Percentiles rank a stretch among this genome's conserved stretches.
phyloP scores from a whole-genome alignment of 495 filamentous ascomycete species.

The Aspergillus steynii region DNA sequence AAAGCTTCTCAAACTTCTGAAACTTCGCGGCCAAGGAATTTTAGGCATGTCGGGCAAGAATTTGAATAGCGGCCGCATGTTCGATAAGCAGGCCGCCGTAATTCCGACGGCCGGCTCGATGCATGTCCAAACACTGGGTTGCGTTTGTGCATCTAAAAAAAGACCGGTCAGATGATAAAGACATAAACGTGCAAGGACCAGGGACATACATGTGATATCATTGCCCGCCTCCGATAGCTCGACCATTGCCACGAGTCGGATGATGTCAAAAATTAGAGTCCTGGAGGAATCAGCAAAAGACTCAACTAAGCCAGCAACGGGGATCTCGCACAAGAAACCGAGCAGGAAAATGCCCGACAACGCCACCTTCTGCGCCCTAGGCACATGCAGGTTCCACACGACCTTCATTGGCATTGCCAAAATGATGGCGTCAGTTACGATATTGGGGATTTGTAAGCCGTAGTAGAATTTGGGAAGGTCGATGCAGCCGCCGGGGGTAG shows the following conservation, averaged over 20 bases:
- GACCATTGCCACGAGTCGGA: conserved; percentile 30
- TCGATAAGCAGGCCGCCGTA: conserved; percentile 34
- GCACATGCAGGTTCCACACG: conserved; percentile 43
- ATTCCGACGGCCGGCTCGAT: conserved; percentile 38
- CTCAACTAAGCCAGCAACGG: not conserved
- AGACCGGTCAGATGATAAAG: not conserved
- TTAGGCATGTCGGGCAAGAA: not conserved
- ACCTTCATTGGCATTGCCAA: conserved; percentile 52
- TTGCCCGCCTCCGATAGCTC: conserved; percentile 22
- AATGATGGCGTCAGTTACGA: conserved; percentile 43
- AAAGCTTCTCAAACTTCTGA: too few relatives aligned
- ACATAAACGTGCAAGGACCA: not conserved
- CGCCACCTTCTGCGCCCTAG: conserved; percentile 36
- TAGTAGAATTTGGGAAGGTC: conserved; percentile 37
- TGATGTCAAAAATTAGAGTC: conserved; percentile 32
- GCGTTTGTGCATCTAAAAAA: conserved; percentile 30
- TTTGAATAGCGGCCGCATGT: conserved; percentile 36
- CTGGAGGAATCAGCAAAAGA: conserved; percentile 11
- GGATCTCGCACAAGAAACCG: conserved; percentile 33
- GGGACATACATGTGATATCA: conserved; percentile 31
- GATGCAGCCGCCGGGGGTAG: conserved; percentile 32
- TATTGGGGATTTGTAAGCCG: conserved; percentile 43
- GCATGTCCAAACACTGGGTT: conserved; percentile 37
- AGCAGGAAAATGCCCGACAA: conserved; percentile 44
- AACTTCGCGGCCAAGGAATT: too few relatives aligned